Conservation (phyloP, 1,284 basidiomycete genomes). For the Cryptococcus jaspeensis region DNA sequence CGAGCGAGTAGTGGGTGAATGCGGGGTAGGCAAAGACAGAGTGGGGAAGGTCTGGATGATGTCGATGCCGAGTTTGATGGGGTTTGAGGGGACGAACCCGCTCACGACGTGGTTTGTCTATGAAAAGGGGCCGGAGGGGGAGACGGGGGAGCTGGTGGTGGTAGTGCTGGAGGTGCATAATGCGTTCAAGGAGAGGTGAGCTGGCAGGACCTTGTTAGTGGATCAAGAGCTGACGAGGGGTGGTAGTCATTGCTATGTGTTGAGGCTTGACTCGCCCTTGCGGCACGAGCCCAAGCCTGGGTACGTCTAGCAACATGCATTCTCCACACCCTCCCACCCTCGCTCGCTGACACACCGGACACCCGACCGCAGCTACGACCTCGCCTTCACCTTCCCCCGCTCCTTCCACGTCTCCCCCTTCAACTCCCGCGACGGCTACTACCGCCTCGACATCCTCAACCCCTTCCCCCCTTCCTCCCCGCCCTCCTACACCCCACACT, state of each 20-base stretch:
- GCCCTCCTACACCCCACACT: conserved; percentile 14
- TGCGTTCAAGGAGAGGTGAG: conserved; percentile 71
- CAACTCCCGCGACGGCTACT: conserved; percentile 70
- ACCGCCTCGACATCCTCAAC: conserved; percentile 57
- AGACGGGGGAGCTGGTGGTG: conserved; percentile 51
- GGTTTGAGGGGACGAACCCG: conserved; percentile 72
- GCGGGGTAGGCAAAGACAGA: conserved; percentile 19
- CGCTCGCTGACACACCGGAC: not conserved
- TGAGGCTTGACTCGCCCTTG: conserved; percentile 14
- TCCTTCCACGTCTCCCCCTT: conserved; percentile 79
- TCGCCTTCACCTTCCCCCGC: conserved; percentile 69
- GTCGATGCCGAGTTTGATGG: conserved; percentile 70
- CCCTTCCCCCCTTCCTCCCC: conserved; percentile 42
- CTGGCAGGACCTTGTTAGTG: too few relatives aligned
- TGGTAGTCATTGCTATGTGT: conserved; percentile 28
- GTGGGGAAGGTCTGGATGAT: conserved; percentile 65
- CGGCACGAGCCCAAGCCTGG: conserved; percentile 13
- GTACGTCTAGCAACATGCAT: conserved; percentile 9
- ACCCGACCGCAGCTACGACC: conserved; percentile 53
- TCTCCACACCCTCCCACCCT: not conserved
- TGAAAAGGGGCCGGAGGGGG: conserved; percentile 18
- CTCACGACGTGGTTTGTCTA: conserved; percentile 73
- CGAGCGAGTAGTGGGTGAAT: conserved; percentile 11
- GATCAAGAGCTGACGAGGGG: not conserved
- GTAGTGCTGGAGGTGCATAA: conserved; percentile 74